These are phyloP conservation scores for Haplographium delicatum DNA, from an alignment of 495 filamentous ascomycete species.

Conservation along the genomic window DNA sequence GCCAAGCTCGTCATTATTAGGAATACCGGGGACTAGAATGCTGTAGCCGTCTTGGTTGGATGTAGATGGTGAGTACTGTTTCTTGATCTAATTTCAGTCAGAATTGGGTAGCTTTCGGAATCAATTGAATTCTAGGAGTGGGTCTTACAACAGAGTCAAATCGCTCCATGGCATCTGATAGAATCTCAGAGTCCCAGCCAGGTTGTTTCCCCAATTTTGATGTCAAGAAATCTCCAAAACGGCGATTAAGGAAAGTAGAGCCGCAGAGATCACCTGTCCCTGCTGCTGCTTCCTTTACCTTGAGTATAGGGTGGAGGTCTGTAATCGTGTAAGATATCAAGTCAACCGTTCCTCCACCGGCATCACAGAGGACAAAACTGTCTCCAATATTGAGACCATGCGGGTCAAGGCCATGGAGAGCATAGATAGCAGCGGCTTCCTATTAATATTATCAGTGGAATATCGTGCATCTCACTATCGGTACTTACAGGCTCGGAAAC, in stretches of 20 bases:
- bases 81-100: constrained; percentile 12
- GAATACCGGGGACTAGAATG: constrained; percentile 31
- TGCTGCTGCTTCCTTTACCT: constrained; percentile 41
- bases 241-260: constrained; percentile 47
- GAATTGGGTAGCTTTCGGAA: constrained; percentile 10
- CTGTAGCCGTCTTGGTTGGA: constrained; percentile 27
- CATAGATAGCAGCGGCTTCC: constrained; percentile 54
- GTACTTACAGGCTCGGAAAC: constrained; percentile 44
- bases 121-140: neutral
- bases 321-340: constrained; percentile 52
- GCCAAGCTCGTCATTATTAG: constrained; percentile 27
- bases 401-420: constrained; percentile 39
- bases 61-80: constrained; percentile 7
- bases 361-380: constrained; percentile 53
- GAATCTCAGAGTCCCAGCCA: constrained; percentile 32
- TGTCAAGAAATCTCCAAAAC: constrained; percentile 41
- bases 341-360: constrained; percentile 56
- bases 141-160: constrained; percentile 31
- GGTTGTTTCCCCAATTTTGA: constrained; percentile 28
- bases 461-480: no score
- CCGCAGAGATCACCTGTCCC: constrained; percentile 53
- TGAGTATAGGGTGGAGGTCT: constrained; percentile 37
- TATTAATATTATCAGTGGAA: no score
- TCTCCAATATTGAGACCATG: constrained; percentile 40
- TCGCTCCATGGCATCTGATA: constrained; percentile 32